Conservation (phyloP, 2,329 filamentous ascomycete genomes). For the Ilyonectria sp. region DNA sequence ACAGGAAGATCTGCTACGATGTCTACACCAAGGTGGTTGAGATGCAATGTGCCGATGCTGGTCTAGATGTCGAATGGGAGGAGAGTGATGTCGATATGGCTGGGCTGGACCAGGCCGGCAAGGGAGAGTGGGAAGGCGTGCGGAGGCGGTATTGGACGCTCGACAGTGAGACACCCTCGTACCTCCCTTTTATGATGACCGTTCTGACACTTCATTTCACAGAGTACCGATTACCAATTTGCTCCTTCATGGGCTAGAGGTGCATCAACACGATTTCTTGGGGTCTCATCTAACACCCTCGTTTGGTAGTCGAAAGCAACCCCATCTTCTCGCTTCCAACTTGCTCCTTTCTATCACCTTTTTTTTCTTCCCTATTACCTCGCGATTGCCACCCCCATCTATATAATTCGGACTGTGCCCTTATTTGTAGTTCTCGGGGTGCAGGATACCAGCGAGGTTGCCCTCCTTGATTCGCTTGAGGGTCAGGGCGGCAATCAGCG, state of each 20-base stretch:
- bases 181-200: background rate
- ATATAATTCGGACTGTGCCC: constrained; percentile 20
- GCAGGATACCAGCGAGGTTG: constrained; percentile 75
- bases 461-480: constrained; percentile 75
- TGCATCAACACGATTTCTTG: constrained; percentile 18
- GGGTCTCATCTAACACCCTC: constrained; percentile 22
- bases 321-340: constrained; percentile 7
- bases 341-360: constrained; percentile 38
- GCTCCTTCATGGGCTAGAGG: constrained; percentile 77
- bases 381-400: constrained; percentile 35
- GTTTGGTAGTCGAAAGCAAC: constrained; percentile 26
- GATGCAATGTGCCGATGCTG: constrained; percentile 90
- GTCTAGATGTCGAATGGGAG: constrained; percentile 90
- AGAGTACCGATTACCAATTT: constrained; percentile 82
- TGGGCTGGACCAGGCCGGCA: constrained; percentile 74
- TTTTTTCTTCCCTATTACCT: constrained; percentile 39
- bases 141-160: constrained; percentile 92
- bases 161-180: constrained; percentile 67
- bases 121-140: constrained; percentile 90
- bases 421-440: constrained; percentile 73
- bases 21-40: constrained; percentile 95
- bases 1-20: constrained; percentile 94
- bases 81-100: constrained; percentile 80
- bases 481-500: constrained; percentile 86
- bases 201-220: constrained; percentile 47